phyloP scores from a whole-genome alignment of 2,329 filamentous ascomycete species.

The Rutstroemia sp. region DNA sequence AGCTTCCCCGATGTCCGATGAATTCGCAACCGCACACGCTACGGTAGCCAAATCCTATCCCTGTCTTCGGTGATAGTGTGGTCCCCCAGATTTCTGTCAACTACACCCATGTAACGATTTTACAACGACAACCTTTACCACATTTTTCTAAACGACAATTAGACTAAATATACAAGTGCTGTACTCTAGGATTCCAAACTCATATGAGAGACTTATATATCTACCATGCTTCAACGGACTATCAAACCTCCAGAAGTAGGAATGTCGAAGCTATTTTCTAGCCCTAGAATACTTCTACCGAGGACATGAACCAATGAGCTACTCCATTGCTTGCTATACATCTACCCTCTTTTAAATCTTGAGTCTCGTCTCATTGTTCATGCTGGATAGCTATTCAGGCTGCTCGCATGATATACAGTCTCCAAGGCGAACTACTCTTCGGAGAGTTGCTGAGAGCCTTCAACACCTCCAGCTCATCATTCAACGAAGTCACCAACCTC shows the following conservation, averaged over 20 bases:
- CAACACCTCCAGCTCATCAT: conserved; percentile 37
- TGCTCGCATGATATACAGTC: conserved; percentile 37
- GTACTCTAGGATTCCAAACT: no score
- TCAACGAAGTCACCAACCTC: conserved; percentile 30
- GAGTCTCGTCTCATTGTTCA: neutral
- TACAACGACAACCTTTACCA: no score
- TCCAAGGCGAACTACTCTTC: conserved; percentile 40
- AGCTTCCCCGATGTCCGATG: no score
- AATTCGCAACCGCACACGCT: neutral
- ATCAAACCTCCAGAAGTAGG: neutral
- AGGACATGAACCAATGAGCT: neutral
- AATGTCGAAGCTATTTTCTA: neutral
- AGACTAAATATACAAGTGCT: no score
- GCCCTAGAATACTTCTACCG: neutral
- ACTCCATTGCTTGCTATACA: no score
- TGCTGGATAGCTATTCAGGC: no score
- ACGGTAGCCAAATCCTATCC: neutral
- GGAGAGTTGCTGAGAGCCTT: conserved; percentile 42
- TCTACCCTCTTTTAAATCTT: no score
- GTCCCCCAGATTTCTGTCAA: no score
- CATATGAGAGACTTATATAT: neutral
- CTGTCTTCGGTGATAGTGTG: neutral
- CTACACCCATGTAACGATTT: no score
- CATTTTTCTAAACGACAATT: no score
- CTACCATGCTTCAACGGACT: neutral